These are phyloP conservation scores for Globisporangium spiculum DNA, from an alignment of 352 stramenopile species.

Conservation along the genomic window DNA sequence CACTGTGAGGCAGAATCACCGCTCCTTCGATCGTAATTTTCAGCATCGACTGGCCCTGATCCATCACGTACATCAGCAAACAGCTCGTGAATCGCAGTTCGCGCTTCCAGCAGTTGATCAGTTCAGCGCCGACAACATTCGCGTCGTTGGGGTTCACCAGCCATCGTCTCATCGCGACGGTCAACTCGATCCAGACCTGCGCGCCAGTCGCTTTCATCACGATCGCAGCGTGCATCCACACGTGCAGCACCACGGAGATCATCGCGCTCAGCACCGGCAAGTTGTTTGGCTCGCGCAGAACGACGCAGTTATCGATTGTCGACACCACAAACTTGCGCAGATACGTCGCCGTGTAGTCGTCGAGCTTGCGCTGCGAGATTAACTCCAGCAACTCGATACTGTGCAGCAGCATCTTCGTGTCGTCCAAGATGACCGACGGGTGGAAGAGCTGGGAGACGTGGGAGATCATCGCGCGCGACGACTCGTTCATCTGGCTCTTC, in stretches of 20 bases:
- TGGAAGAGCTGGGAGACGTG: constrained; percentile 88
- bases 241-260: constrained; percentile 79
- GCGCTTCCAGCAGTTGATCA: constrained; percentile 84
- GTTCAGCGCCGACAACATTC: constrained; percentile 56
- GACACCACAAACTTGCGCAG: constrained; percentile 86
- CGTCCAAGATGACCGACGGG: constrained; percentile 77
- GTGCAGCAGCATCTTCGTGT: constrained; percentile 80
- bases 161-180: constrained; percentile 76
- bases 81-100: constrained; percentile 80
- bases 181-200: constrained; percentile 81
- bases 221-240: constrained; percentile 83
- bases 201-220: constrained; percentile 49
- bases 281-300: constrained; percentile 69
- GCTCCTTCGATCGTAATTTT: constrained; percentile 66
- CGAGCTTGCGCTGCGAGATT: constrained; percentile 73
- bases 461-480: constrained; percentile 81
- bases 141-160: constrained; percentile 58
- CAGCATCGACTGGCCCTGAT: constrained; percentile 66
- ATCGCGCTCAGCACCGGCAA: constrained; percentile 64
- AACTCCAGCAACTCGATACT: constrained; percentile 86
- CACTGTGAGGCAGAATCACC: constrained; percentile 43
- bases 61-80: constrained; percentile 78
- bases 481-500: constrained; percentile 80
- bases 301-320: constrained; percentile 75
- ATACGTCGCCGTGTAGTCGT: constrained; percentile 85